Conservation (phyloP, 2,329 filamentous ascomycete genomes). For the Trichophyton benhamiae region DNA sequence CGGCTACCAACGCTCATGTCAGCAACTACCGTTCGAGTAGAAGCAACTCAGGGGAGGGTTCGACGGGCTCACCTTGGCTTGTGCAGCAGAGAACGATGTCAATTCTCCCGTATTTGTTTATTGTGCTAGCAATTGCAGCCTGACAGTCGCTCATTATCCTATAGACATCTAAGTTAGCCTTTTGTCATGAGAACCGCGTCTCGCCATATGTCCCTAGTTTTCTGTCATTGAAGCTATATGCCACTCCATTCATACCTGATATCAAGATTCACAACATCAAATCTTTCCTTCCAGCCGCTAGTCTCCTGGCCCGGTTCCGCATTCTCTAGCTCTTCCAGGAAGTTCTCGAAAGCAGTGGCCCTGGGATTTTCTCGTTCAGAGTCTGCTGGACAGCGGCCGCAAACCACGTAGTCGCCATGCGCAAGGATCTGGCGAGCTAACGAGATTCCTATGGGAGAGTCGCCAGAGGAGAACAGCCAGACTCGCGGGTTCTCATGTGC, state of each 20-base stretch:
- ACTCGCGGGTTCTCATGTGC: conserved; percentile 59
- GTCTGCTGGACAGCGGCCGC: conserved; percentile 66
- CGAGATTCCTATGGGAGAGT: conserved; percentile 73
- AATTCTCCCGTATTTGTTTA: conserved; percentile 70
- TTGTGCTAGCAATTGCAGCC: conserved; percentile 73
- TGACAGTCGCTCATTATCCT: conserved; percentile 60
- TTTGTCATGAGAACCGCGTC: background rate
- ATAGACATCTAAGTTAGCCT: conserved; percentile 2
- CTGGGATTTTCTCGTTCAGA: conserved; percentile 61
- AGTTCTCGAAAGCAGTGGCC: conserved; percentile 65
- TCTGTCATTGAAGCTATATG: background rate
- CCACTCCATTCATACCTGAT: conserved; percentile 32
- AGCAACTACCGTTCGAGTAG: background rate
- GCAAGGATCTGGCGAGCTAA: conserved; percentile 68
- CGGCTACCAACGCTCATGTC: conserved; percentile 40
- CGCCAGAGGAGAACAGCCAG: conserved; percentile 82
- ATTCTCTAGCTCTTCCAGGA: conserved; percentile 53
- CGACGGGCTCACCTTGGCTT: conserved; percentile 53
- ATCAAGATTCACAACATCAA: conserved; percentile 51
- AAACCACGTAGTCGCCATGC: conserved; percentile 85
- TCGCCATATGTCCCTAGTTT: no score
- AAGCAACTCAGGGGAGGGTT: conserved; percentile 1
- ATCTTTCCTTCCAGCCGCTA: conserved; percentile 69
- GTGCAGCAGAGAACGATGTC: conserved; percentile 86
- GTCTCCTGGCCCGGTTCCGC: conserved; percentile 32